Evolutionary conservation across 345 rosid genomes (phyloP).

Genomic region (Acer negundo): DNA sequence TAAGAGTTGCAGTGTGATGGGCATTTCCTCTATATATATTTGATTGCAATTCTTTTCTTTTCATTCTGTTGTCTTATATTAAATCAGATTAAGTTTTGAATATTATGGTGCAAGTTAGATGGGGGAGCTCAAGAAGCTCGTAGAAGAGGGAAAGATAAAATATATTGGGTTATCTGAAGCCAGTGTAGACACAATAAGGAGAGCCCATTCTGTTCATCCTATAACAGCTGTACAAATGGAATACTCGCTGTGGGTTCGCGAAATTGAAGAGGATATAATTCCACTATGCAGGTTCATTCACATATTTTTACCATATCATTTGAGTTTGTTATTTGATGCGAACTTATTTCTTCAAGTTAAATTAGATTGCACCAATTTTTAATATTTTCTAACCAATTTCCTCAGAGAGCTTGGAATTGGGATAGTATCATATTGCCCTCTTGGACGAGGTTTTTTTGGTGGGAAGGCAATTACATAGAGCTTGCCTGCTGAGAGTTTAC

Average conservation of each 20-base stretch:
- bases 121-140: conserved; percentile 43
- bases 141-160: conserved; percentile 49
- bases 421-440: conserved; percentile 43
- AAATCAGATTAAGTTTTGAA: neutral
- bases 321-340: neutral
- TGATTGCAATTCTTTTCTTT: no score
- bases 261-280: conserved; percentile 37
- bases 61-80: no score
- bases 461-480: conserved; percentile 42
- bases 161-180: conserved; percentile 55
- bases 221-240: conserved; percentile 50
- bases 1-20: no score
- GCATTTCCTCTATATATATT: no score
- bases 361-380: neutral
- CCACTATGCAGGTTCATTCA: conserved; percentile 38
- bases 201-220: conserved; percentile 54
- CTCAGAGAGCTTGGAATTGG: conserved; percentile 46
- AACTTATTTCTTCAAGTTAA: neutral
- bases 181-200: conserved; percentile 38
- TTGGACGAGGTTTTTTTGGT: conserved; percentile 44
- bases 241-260: conserved; percentile 43
- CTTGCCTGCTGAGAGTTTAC: conserved; percentile 29
- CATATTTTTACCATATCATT: neutral
- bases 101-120: conserved; percentile 18
- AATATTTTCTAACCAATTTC: neutral